These are phyloP conservation scores for Zanthoxylum bungeanum DNA, from an alignment of 345 rosid genomes.

Conservation along the genomic window DNA sequence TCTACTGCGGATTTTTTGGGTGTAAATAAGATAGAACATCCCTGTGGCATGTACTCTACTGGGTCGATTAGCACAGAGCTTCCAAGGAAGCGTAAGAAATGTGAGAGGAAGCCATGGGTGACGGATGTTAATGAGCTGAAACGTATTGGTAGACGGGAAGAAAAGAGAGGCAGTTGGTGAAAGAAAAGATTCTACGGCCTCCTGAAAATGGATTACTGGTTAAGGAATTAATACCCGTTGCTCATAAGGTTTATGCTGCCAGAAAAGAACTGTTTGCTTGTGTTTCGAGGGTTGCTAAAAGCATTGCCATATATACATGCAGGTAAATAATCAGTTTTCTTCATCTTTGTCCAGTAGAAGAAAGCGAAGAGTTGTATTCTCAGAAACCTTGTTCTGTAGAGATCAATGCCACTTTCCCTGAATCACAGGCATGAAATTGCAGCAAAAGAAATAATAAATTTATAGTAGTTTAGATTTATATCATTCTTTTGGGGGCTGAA, in stretches of 20 bases:
- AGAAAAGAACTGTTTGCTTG: conserved; percentile 34
- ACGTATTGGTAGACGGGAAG: conserved; percentile 33
- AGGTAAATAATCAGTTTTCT: conserved; percentile 23
- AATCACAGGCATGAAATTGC: neutral
- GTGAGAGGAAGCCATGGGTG: conserved; percentile 50
- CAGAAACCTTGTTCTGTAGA: neutral
- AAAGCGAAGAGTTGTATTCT: neutral
- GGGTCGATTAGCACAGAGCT: conserved; percentile 19
- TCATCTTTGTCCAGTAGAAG: neutral
- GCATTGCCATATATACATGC: conserved; percentile 33
- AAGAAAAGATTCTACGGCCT: conserved; percentile 38
- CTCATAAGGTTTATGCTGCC: conserved; percentile 36
- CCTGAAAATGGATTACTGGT: conserved; percentile 48
- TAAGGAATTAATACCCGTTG: conserved; percentile 40
- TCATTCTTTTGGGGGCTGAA: neutral
- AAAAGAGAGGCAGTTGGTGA: conserved; percentile 31
- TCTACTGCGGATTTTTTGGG: neutral
- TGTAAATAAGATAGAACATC: conserved; percentile 10
- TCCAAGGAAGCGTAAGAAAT: conserved; percentile 36
- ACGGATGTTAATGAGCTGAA: conserved; percentile 42
- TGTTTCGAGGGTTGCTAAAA: conserved; percentile 28
- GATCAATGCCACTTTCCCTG: neutral
- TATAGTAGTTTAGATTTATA: neutral
- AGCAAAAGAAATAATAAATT: neutral
- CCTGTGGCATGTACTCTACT: conserved; percentile 20